Conservation (phyloP, 352 stramenopile species). For the Pythium phragmitis region DNA sequence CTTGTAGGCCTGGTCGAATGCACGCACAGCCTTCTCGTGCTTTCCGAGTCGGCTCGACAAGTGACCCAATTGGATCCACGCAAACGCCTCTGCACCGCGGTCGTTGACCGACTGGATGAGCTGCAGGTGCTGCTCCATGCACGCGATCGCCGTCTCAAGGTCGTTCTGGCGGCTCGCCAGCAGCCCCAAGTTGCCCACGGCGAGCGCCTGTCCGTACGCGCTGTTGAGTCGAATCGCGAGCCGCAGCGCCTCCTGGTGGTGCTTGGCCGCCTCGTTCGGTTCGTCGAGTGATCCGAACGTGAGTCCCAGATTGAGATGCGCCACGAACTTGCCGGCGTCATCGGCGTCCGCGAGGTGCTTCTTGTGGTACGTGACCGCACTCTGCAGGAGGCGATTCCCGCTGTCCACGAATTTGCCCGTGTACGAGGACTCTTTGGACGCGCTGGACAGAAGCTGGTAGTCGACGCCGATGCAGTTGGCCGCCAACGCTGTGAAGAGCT, state of each 20-base stretch:
- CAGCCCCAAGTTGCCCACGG: conserved; percentile 85
- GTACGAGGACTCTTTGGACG: conserved; percentile 63
- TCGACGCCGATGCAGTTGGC: conserved; percentile 90
- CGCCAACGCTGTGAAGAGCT: conserved; percentile 68
- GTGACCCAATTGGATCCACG: conserved; percentile 85
- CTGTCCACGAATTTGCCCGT: conserved; percentile 68
- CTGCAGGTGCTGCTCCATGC: conserved; percentile 90
- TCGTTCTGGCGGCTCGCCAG: conserved; percentile 85
- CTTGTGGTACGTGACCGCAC: conserved; percentile 61
- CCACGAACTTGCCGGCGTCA: conserved; percentile 86
- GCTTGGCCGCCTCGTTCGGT: conserved; percentile 68
- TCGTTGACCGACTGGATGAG: conserved; percentile 86
- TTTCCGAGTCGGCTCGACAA: conserved; percentile 57
- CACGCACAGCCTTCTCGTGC: conserved; percentile 65
- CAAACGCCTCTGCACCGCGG: conserved; percentile 70
- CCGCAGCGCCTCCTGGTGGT: conserved; percentile 87
- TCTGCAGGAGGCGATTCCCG: conserved; percentile 44
- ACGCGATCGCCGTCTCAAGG: conserved; percentile 69
- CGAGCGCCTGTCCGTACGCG: conserved; percentile 81
- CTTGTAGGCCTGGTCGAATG: conserved; percentile 80
- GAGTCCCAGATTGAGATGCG: conserved; percentile 83
- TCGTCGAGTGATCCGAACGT: conserved; percentile 66
- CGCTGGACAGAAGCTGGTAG: conserved; percentile 75
- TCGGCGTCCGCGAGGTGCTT: conserved; percentile 80
- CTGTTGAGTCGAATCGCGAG: conserved; percentile 85